Evolutionary conservation across 352 stramenopile genomes (phyloP), one percentile per base, ranked within the genome.

Genomic region (Pythium brachiatum): DNA sequence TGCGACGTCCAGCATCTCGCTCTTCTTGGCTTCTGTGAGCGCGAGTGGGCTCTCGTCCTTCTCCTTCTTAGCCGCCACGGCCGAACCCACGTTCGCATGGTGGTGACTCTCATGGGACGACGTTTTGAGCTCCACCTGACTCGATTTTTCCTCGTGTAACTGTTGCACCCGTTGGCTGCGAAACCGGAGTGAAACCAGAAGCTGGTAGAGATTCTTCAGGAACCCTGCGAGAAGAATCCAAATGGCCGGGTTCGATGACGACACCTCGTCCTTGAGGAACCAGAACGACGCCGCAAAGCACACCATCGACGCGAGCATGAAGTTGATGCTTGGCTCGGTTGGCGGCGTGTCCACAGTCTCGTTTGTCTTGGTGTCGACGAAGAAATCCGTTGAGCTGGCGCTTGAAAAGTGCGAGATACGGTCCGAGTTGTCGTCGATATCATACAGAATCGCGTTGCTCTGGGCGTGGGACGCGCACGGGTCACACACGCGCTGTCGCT

Each of bases 241-340:
- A 20, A 91, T 73, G 16, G 83, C 83, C 3, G 81, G 81, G 56
- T 93, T 93, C 12, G 80, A 75, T 43, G 75, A 67, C 34, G 81
- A 75, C 29, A 93, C 82, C 39, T 91, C 81, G 63, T 90, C 81
- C 64, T 88, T 89, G 12, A 93, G 70, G 66, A 91, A 91, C 80
- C 80, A 93, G 26, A 93, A 90, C 1, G 83, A 81, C 41, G 75
- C 70, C 0, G 73, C 76, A 11, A 90, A 90, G 32, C 76, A 81
- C 5, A 84, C 69, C 36, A 80, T 77, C 8, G 79, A 91, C 18
- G 75, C 78, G 20, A 88, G 12, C 66, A 89, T 69, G 36, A 90
- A 85, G 50, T 63, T 63, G 16, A 83, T 41, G 27, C 71, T 90
- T n/a, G 60, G 74, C 20, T 66, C 66, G 2, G 56, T 65, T 8